phyloP scores from a whole-genome alignment of 768 basidiomycete genomes.

The Wakefieldia striispora region DNA sequence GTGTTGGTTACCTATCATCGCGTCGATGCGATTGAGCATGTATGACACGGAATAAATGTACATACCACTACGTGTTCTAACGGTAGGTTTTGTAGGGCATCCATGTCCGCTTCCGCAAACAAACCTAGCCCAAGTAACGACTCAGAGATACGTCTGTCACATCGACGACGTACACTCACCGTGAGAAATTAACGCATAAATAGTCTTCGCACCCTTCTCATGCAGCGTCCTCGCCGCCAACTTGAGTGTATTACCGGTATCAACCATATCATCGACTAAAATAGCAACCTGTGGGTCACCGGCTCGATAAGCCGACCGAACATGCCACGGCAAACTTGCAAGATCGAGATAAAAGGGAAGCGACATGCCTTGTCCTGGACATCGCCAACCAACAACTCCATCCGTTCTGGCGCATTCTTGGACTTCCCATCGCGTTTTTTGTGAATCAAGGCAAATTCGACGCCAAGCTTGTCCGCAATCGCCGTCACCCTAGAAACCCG shows the following conservation, averaged over 20 bases:
- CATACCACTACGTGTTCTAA: slow-evolving; percentile 84
- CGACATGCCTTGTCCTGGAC: slow-evolving; percentile 76
- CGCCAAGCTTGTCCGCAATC: slow-evolving; percentile 91
- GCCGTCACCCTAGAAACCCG: slow-evolving; percentile 72
- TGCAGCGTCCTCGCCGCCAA: slow-evolving; percentile 83
- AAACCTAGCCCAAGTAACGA: slow-evolving; percentile 49
- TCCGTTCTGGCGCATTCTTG: slow-evolving; percentile 65
- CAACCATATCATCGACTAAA: slow-evolving; percentile 98
- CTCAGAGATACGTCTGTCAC: slow-evolving; percentile 3
- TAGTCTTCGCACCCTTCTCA: slow-evolving; percentile 84
- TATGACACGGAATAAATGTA: not conserved
- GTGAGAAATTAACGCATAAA: slow-evolving; percentile 90
- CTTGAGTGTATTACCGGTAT: slow-evolving; percentile 86
- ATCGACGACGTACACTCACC: slow-evolving; percentile 44
- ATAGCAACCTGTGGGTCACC: slow-evolving; percentile 66
- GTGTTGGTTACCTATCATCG: slow-evolving; percentile 86
- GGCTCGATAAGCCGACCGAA: slow-evolving; percentile 8
- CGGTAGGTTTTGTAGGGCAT: slow-evolving; percentile 64
- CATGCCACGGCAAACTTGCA: not conserved
- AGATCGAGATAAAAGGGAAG: not conserved
- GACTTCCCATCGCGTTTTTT: slow-evolving; percentile 76
- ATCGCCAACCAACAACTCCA: slow-evolving; percentile 94
- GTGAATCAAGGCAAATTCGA: slow-evolving; percentile 96
- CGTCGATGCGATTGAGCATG: slow-evolving; percentile 3
- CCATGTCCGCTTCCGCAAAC: slow-evolving; percentile 74